These are phyloP conservation scores for Wickerhamiella siamensis DNA, from an alignment of 805 yeast genomes.

Conservation along the genomic window DNA sequence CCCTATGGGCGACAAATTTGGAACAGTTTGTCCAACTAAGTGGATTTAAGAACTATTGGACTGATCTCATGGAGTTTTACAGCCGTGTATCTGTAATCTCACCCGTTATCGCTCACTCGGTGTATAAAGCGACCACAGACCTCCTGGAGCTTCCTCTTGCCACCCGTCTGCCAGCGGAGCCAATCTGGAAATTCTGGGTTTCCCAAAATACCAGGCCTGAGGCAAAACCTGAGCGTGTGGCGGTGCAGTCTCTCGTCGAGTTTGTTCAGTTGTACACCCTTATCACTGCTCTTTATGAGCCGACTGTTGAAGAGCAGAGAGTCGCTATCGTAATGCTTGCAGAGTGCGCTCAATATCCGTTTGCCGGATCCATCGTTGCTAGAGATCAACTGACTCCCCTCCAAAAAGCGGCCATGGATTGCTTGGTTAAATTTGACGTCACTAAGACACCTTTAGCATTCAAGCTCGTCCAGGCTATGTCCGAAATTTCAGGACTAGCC, in stretches of 20 bases:
- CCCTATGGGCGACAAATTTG: slow-evolving; percentile 43
- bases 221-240: slow-evolving; percentile 33
- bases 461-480: slow-evolving; percentile 6
- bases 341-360: slow-evolving; percentile 13
- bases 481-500: slow-evolving; percentile 7
- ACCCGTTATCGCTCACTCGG: slow-evolving; percentile 40
- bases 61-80: slow-evolving; percentile 37
- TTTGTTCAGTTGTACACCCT: slow-evolving; percentile 8
- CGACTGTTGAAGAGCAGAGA: neutral
- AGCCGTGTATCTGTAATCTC: slow-evolving; percentile 29
- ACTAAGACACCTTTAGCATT: neutral
- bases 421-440: slow-evolving; percentile 26
- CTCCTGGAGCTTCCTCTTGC: slow-evolving; percentile 27
- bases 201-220: slow-evolving; percentile 26
- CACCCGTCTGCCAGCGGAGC: slow-evolving; percentile 10
- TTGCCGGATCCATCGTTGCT: slow-evolving; percentile 28
- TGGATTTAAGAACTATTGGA: slow-evolving; percentile 36
- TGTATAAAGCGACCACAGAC: slow-evolving; percentile 40
- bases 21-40: slow-evolving; percentile 22
- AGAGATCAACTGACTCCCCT: slow-evolving; percentile 42
- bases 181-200: slow-evolving; percentile 29
- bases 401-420: slow-evolving; percentile 44
- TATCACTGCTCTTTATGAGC: slow-evolving; percentile 3
- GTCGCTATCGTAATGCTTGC: slow-evolving; percentile 7
- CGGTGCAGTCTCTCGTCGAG: slow-evolving; percentile 37